Evolutionary conservation across 495 filamentous ascomycete species (phyloP), one percentile per base, ranked within the genome.

Genomic region (Amorphotheca resinae): DNA sequence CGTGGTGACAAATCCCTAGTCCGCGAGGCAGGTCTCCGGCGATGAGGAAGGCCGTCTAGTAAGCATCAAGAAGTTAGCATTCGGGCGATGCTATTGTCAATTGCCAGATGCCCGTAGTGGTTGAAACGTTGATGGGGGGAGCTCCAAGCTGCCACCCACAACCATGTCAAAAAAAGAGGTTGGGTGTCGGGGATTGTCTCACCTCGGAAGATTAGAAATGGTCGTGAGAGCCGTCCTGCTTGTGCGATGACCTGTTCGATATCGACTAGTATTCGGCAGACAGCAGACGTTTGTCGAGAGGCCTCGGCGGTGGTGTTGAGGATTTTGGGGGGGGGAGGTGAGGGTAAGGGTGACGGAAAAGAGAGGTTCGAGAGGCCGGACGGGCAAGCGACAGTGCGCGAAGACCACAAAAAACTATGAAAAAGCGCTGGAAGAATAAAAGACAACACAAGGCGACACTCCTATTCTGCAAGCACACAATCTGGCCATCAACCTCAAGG

Each of bases 371-470:
- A 45, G 41, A 43, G 23, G 17, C 30, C 28, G n/a, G 18, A 28
- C n/a, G n/a, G 12, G 9, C 38, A 47, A 52, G 44, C 49, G 44
- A 53, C 33, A 12, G 42, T 35, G 46, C 31, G 50, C 28, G 42
- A 34, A 14, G 33, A 28, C 39, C 33, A 30, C 11, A 30, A 49
- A 46, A 45, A 48, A 45, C 15, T 30, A 41, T 36, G 38, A 50
- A 54, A 50, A 44, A 54, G 40, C 43, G 51, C 44, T 43, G 23
- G 36, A 48, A 45, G 44, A 50, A 48, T 38, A 44, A 50, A 50
- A 48, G 21, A 44, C 30, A 41, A 32, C 25, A 38, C 32, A 34
- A 46, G 25, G 46, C 25, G 33, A 22, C 18, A 41, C 41, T 36
- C 34, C 35, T 17, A 9, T 32, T 16, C 5, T 33, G 22, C 17